Base-by-base conservation (phyloP, 805 yeast genomes). In the Scheffersomyces amazonensis region DNA sequence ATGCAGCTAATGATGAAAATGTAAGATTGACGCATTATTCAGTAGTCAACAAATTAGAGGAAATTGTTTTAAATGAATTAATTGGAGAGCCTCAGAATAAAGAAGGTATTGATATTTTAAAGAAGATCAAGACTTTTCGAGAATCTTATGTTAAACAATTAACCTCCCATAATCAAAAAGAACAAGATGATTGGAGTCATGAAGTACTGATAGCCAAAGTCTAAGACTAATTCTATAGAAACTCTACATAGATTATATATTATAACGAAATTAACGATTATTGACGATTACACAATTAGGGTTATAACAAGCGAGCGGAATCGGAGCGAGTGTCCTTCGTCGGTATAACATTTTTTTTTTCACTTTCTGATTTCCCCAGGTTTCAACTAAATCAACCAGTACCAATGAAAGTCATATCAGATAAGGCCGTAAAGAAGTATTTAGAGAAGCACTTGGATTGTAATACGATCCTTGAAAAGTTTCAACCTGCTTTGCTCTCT, bases 361-460 rank as follows among this genome's bases (percentile, higher is more conserved):
- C n/a, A n/a, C n/a, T n/a, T n/a, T n/a, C n/a, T n/a, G n/a, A n/a
- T n/a, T n/a, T n/a, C n/a, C n/a, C n/a, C n/a, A n/a, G n/a, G 5
- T 24, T 24, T 24, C n/a, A 9, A 9, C 7, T 24, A 24, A 8
- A 11, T 9, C 27, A 24, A 24, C 23, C 23, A n/a, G n/a, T n/a
- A n/a, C n/a, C n/a, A n/a, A 62, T 62, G 68, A 60, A 54, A 39
- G 49, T 62, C 6, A 39, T 62, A 18, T 44, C 62, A 11, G 66
- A 62, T 32, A 65, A 66, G 6, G 48, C 44, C 2, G 56, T 64
- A 2, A 55, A 61, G 19, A 42, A 50, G 2, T 34, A 42, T 19
- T 48, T 74, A 4, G 49, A 70, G 17, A 37, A 40, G 4, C 29
- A 44, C 1, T 45, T 75, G n/a, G 36, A 48, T 6, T 39, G 35